Evolutionary conservation across 257 asterid genomes (phyloP).

Genomic region (Rauvolfia tetraphylla): DNA sequence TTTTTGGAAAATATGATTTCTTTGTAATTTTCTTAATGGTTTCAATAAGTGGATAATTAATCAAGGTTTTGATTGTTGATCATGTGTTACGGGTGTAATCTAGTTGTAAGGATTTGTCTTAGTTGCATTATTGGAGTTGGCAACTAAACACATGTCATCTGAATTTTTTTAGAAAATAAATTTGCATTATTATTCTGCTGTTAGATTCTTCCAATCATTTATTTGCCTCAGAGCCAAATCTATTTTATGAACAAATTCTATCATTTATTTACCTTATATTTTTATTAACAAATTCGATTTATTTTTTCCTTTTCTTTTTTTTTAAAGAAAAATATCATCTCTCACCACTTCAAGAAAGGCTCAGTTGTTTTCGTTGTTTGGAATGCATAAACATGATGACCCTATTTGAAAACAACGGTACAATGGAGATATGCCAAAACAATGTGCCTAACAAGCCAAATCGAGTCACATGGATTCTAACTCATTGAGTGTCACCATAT

Average conservation of each 20-base stretch:
- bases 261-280: too few species aligned
- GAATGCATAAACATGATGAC: conserved; percentile 5
- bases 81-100: not conserved
- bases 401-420: conserved; percentile 29
- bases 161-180: not conserved
- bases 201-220: not conserved
- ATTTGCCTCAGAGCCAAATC: not conserved
- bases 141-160: conserved; percentile 9
- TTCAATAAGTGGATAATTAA: not conserved
- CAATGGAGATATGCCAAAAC: conserved; percentile 21
- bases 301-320: not conserved
- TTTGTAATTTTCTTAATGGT: not conserved
- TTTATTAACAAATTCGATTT: not conserved
- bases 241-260: too few species aligned
- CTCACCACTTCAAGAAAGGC: too few species aligned
- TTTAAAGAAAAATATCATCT: too few species aligned
- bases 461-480: conserved; percentile 39
- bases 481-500: conserved; percentile 8
- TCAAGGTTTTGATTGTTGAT: not conserved
- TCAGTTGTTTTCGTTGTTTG: not conserved
- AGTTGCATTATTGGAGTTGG: conserved; percentile 7
- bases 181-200: not conserved
- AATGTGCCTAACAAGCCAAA: conserved; percentile 27
- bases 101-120: not conserved
- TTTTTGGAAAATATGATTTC: too few species aligned